Evolutionary conservation across 306 rosid genomes (phyloP), one percentile per base, ranked within the genome.

Genomic region (Arachis hypogaea): DNA sequence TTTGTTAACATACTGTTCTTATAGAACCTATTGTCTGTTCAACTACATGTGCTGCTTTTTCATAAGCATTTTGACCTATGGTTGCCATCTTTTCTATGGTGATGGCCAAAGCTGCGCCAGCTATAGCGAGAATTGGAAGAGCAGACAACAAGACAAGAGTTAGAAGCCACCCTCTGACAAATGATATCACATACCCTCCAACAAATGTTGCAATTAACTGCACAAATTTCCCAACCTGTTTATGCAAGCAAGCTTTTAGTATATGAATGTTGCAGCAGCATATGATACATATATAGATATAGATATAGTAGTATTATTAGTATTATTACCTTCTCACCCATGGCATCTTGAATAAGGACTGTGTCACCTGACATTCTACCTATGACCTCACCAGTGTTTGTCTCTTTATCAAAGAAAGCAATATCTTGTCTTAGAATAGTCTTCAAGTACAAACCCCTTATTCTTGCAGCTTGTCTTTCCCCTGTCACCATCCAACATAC

Each of bases 281-380:
- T 33, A 33, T 33, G 38, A 33, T 33, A 33, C 4, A 33, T 2
- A 33, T 0, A 33, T 2, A 33, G 3, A 33, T 2, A 33, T 47
- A 47, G 10, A 14, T 14, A 14, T 4, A 47, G 52, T 47, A 46
- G 4, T 46, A 46, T 40, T 42, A 54, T 36, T 52, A 54, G 22
- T 4, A 74, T 18, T 14, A 14, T 14, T 85, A 85, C 95, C 95
- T 89, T 89, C 81, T 91, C 97, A 9, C 94, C 97, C 94, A 91
- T 88, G 81, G 97, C 97, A 38, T 91, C 97, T 84, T 91, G 97
- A 47, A 91, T 91, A 73, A 88, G 92, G 72, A 91, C 86, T 51
- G 97, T 88, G 79, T 91, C 97, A 7, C 97, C 97, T 3, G 14
- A 14, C 14, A 91, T 91, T 76, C 97, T 73, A 45, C 90, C 94